Conservation (phyloP, 164 flowering plant species). For the Nymphaea colorata region DNA sequence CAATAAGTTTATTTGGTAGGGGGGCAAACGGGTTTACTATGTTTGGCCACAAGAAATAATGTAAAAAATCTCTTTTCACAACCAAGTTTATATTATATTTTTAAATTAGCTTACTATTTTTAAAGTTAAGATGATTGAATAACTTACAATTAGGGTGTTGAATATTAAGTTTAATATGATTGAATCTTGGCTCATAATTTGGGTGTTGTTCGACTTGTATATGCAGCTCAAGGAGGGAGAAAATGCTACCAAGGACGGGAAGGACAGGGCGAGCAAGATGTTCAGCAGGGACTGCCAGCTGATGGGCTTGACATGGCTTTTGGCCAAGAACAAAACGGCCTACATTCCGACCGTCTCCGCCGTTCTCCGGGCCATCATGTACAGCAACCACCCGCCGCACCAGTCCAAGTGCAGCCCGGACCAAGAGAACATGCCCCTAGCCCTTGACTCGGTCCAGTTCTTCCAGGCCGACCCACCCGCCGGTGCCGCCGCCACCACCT, state of each 20-base stretch:
- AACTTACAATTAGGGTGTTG: no score
- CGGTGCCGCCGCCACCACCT: no score
- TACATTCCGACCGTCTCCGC: conserved; percentile 61
- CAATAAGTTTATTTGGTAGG: no score
- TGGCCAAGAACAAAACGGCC: conserved; percentile 49
- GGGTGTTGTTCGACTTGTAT: neutral
- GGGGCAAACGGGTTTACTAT: no score
- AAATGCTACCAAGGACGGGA: neutral
- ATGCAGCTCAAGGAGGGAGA: neutral
- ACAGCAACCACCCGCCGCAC: conserved; percentile 17
- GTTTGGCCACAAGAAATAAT: no score
- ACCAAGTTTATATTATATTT: no score
- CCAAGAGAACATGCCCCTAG: conserved; percentile 72
- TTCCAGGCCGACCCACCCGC: conserved; percentile 3
- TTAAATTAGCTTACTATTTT: neutral
- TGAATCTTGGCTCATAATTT: no score
- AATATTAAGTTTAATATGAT: no score
- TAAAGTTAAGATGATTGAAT: neutral
- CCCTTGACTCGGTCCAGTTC: conserved; percentile 68
- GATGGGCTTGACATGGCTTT: conserved; percentile 96
- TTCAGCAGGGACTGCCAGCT: conserved; percentile 60
- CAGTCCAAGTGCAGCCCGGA: conserved; percentile 44
- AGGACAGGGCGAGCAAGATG: conserved; percentile 49
- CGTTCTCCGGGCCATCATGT: conserved; percentile 64
- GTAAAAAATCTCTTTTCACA: no score